phyloP scores from a whole-genome alignment of 768 basidiomycete genomes.

The Mycena galericulata region DNA sequence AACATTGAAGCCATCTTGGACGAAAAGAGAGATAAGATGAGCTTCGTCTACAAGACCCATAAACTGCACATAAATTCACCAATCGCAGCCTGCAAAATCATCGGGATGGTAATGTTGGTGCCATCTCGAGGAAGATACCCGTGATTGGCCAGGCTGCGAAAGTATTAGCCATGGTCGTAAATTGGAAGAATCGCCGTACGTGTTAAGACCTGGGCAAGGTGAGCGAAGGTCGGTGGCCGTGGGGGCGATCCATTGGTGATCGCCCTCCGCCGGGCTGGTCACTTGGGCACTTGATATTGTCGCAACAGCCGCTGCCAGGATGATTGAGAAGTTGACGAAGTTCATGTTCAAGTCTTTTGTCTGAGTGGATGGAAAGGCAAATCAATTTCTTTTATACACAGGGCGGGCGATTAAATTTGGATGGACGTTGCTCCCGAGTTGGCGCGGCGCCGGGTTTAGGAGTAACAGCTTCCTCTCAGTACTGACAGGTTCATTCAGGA shows the following conservation, averaged over 20 bases:
- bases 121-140: conserved; percentile 28
- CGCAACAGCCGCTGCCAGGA: background rate
- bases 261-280: too few relatives aligned
- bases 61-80: background rate
- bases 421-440: too few relatives aligned
- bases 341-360: background rate
- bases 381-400: too few relatives aligned
- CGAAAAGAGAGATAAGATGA: background rate
- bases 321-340: background rate
- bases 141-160: conserved; percentile 25
- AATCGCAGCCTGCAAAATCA: conserved; percentile 12
- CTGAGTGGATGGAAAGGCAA: too few relatives aligned
- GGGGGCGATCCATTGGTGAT: conserved; percentile 19
- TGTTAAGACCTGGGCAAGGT: conserved; percentile 28
- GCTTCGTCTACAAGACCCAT: background rate
- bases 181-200: background rate
- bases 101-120: conserved; percentile 18
- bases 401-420: too few relatives aligned
- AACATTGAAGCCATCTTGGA: conserved; percentile 18
- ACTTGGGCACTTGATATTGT: too few relatives aligned
- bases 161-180: background rate
- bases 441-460: too few relatives aligned
- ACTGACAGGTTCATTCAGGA: too few relatives aligned
- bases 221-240: conserved; percentile 18
- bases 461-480: too few relatives aligned